Evolutionary conservation across 1,284 basidiomycete species (phyloP), one percentile per base, ranked within the genome.

Genomic region (Puccinia sorghi): DNA sequence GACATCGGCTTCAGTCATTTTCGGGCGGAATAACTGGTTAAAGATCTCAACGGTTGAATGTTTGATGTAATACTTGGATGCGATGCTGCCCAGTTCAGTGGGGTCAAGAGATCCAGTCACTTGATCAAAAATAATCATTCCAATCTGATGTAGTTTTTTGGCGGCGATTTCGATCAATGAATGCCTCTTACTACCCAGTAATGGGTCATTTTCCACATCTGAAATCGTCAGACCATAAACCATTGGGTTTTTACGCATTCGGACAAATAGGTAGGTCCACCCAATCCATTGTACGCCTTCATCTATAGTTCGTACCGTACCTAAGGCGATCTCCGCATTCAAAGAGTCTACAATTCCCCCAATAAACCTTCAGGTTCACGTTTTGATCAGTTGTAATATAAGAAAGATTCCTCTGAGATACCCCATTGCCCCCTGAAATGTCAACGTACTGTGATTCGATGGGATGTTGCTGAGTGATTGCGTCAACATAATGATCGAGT

Each of bases 231-330:
- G 90, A n/a, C 93, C 94, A 83, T 99, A 99, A 72, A 92, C 87
- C 81, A 92, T 89, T 0, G 96, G 97, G 81, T 97, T 97, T 84
- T 92, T 92, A 74, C 90, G 88, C 94, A 99, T 97, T 61, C 97
- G 89, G 1, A 98, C 96, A 83, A 93, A 95, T 32, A 99, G 88
- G 84, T 98, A 99, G 0, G 97, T 99, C 84, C 97, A 99, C 13
- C 95, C 93, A 59, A 99, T 87, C 97, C 97, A 99, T 80, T 91
- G 90, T 8, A 97, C 90, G 17, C 91, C 97, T 84, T 99, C 97
- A 75, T 88, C 86, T 27, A 92, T 88, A 81, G 90, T 97, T 2
- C 92, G 89, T 13, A 99, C 97, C 0, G 97, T 98, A 1, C 97
- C 97, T 0, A 99, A 88, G 2, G 95, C 88, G 72, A 99, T 92